Base-by-base conservation (phyloP, 2,329 filamentous ascomycete species). In the Orbilia brochopaga region DNA sequence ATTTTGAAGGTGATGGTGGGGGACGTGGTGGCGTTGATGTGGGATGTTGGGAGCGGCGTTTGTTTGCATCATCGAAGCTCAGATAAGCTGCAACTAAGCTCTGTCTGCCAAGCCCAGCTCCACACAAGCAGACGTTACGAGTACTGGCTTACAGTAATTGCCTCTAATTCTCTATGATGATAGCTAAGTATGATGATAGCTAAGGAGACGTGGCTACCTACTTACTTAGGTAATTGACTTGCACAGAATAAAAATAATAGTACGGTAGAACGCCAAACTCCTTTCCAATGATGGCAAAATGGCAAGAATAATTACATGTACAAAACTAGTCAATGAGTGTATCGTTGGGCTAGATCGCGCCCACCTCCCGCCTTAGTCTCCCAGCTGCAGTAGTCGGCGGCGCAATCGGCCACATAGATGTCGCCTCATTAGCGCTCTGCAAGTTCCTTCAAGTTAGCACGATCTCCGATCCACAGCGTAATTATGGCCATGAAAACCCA, bases 1-100 rank as follows among this genome's bases (percentile, higher is more conserved):
- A 82, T 82, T 19, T 75, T 79, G 74, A 2, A 37, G 32, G 30
- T 17, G 52, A 32, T 24, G 37, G 24, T 21, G 17, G 30, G 13
- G 56, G 17, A 35, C 51, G 30, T 60, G 48, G 59, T 37, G 30
- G 54, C 42, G 61, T 23, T 53, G 40, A 70, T 50, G 67, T 72
- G 67, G 67, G 67, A 72, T 72, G 66, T 63, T 69, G 48, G 40
- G 63, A 51, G 37, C 50, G 59, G 66, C 54, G 59, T 64, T 17
- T 10, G n/a, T 48, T n/a, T 48, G 44, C 60, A 72, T 72, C 42
- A 56, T 55, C 19, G 30, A 59, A 65, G 67, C 67, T 48, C 44
- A 19, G 44, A 48, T 48, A 48, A 48, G 44, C 44, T 21, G 17
- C 37, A 17, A 15, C 11, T 4, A 44, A 44, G 40, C 40, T 44